phyloP scores from a whole-genome alignment of 2,329 filamentous ascomycete genomes.

The Colletotrichum musae region DNA sequence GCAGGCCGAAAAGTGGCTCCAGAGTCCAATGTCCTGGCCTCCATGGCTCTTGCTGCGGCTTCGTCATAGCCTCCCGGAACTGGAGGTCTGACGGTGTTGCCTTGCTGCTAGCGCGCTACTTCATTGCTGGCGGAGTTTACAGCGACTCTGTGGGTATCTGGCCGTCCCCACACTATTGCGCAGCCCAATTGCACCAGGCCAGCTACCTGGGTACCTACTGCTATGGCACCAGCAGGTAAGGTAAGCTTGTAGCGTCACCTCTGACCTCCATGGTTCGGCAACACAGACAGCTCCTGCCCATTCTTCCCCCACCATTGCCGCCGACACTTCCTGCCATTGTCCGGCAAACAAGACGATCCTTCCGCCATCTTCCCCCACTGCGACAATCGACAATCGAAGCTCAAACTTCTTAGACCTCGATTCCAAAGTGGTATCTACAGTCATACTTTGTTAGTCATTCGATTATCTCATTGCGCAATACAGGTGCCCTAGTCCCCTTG shows the following conservation, averaged over 20 bases:
- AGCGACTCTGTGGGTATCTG: conserved; percentile 19
- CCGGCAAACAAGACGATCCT: conserved; percentile 30
- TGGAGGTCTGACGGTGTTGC: conserved; percentile 34
- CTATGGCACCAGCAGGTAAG: background rate
- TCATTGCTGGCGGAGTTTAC: conserved; percentile 18
- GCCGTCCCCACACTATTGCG: conserved; percentile 29
- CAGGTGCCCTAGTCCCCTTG: background rate
- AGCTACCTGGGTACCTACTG: conserved; percentile 11
- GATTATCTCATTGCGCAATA: background rate
- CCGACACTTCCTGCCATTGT: conserved; percentile 37
- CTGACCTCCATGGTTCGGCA: conserved; percentile 13
- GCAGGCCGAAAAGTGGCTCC: conserved; percentile 14
- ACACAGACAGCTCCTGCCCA: conserved; percentile 35
- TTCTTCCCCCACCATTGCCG: conserved; percentile 38
- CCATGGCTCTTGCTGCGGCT: conserved; percentile 25
- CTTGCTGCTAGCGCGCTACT: conserved; percentile 33
- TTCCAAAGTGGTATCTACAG: background rate
- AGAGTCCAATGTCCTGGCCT: conserved; percentile 8
- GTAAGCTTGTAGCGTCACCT: conserved; percentile 38
- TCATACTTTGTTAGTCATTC: background rate
- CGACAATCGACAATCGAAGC: conserved; percentile 21
- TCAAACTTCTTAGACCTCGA: background rate
- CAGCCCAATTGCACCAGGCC: conserved; percentile 31
- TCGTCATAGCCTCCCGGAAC: conserved; percentile 40
- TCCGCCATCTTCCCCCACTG: conserved; percentile 27